Percentiles rank a stretch among this genome's conserved stretches.
Evolutionary conservation across 1,139 yeast species (phyloP).

Genomic region (Zygoascus sp.): DNA sequence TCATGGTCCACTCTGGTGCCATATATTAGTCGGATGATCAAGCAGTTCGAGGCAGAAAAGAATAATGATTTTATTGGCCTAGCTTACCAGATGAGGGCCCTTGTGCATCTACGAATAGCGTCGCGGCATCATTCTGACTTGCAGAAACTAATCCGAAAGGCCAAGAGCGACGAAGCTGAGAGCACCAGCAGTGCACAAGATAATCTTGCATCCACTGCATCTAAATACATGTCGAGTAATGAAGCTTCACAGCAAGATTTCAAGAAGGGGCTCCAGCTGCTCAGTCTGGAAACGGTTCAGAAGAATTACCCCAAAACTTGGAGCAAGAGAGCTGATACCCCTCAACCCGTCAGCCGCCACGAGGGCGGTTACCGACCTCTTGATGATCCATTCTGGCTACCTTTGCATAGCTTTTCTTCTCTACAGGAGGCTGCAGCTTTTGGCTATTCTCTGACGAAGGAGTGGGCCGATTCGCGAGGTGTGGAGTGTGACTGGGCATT

Average conservation of each 20-base stretch:
- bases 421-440: slow-evolving; percentile 42
- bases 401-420: slow-evolving; percentile 37
- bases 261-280: slow-evolving; percentile 30
- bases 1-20: slow-evolving; percentile 39
- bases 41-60: slow-evolving; percentile 23
- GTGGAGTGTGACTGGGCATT: slow-evolving; percentile 29
- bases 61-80: slow-evolving; percentile 30
- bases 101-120: slow-evolving; percentile 34
- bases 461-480: slow-evolving; percentile 33
- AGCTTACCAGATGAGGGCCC: slow-evolving; percentile 36
- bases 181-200: background rate
- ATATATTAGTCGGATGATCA: slow-evolving; percentile 30
- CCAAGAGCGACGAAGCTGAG: background rate
- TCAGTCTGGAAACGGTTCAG: slow-evolving; percentile 27
- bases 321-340: slow-evolving; percentile 21
- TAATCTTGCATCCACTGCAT: background rate
- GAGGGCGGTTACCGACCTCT: slow-evolving; percentile 34
- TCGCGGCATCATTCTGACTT: slow-evolving; percentile 16
- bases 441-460: slow-evolving; percentile 33
- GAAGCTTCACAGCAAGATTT: slow-evolving; percentile 33
- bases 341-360: slow-evolving; percentile 22
- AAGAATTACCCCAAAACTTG: slow-evolving; percentile 33
- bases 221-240: slow-evolving; percentile 14
- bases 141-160: slow-evolving; percentile 12
- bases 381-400: slow-evolving; percentile 35